phyloP scores from a whole-genome alignment of 2,329 filamentous ascomycete genomes.

The Monilinia fructigena region DNA sequence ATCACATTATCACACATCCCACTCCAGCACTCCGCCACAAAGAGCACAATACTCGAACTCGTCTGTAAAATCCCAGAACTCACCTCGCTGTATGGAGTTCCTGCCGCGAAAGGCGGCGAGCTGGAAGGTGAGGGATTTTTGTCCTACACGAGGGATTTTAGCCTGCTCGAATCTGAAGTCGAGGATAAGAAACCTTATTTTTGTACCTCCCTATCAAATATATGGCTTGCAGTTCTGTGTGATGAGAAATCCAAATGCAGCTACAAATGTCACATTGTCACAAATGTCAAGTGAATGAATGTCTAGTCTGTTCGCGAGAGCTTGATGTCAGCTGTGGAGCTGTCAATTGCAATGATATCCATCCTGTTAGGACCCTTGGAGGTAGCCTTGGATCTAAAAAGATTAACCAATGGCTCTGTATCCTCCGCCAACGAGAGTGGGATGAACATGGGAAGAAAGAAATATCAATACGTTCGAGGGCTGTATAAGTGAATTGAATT shows the following conservation, averaged over 20 bases:
- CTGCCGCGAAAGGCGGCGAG: slow-evolving; percentile 11
- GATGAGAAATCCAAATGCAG: not conserved
- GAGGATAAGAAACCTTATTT: slow-evolving; percentile 5
- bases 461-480: not conserved
- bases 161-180: slow-evolving; percentile 36
- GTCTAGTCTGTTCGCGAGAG: not conserved
- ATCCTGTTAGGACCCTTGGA: not conserved
- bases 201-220: not conserved
- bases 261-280: slow-evolving; percentile 7
- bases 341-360: not conserved
- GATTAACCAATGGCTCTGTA: not conserved
- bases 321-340: slow-evolving; percentile 7
- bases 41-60: not conserved
- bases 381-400: not conserved
- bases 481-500: slow-evolving; percentile 4
- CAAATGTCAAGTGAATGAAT: not conserved
- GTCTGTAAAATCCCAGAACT: not conserved
- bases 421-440: not conserved
- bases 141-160: slow-evolving; percentile 29
- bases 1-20: not conserved
- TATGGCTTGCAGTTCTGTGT: not conserved
- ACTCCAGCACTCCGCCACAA: slow-evolving; percentile 10
- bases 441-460: not conserved
- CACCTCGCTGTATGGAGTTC: not conserved
- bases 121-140: slow-evolving; percentile 21